phyloP scores from a whole-genome alignment of 2,329 filamentous ascomycete species.

The Pseudogymnoascus sp. region DNA sequence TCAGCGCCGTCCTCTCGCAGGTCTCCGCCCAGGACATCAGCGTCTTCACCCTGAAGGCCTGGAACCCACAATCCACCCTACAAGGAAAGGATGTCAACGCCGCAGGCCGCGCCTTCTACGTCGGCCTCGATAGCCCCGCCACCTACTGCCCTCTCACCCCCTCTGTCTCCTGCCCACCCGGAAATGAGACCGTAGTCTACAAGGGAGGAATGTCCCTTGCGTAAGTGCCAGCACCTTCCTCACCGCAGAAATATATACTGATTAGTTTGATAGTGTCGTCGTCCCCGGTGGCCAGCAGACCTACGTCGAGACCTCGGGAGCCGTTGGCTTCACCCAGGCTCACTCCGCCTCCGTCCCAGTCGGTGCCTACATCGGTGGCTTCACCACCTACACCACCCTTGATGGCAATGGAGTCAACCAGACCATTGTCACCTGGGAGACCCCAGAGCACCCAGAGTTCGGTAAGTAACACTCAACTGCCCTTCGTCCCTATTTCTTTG shows the following conservation, averaged over 20 bases:
- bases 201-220: conserved; percentile 30
- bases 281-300: conserved; percentile 57
- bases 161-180: conserved; percentile 36
- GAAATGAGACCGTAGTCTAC: conserved; percentile 38
- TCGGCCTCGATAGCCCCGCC: conserved; percentile 36
- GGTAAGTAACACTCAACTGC: conserved; percentile 15
- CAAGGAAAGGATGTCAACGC: conserved; percentile 41
- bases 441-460: not conserved
- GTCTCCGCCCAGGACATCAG: conserved; percentile 14
- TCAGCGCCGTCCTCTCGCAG: not conserved
- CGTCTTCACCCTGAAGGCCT: conserved; percentile 37
- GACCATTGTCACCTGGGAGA: conserved; percentile 4
- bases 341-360: conserved; percentile 45
- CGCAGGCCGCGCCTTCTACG: conserved; percentile 39
- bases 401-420: not conserved
- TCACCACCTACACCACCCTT: conserved; percentile 30
- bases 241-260: not conserved
- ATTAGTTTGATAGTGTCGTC: conserved; percentile 31
- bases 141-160: conserved; percentile 41
- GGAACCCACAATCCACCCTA: conserved; percentile 23
- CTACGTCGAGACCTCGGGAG: conserved; percentile 47
- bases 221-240: conserved; percentile 13
- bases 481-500: conserved; percentile 23
- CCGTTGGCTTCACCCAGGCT: conserved; percentile 46
- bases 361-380: conserved; percentile 43